phyloP scores from a whole-genome alignment of 805 yeast genomes.

The Saccharomyces mikatae region DNA sequence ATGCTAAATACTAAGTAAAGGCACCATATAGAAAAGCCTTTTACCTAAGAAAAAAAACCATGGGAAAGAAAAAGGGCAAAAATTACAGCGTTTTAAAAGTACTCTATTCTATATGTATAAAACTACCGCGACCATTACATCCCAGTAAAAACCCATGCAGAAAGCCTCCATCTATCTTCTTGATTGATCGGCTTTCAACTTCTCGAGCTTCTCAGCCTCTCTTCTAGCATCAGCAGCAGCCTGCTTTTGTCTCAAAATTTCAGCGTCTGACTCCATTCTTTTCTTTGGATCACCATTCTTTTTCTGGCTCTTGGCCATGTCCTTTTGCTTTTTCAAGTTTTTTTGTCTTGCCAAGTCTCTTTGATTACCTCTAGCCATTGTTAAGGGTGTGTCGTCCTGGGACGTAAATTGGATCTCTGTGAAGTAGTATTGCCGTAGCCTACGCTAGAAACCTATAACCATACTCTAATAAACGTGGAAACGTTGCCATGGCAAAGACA shows the following conservation, averaged over 20 bases:
- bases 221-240: constrained; percentile 39
- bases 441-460: neutral
- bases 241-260: constrained; percentile 81
- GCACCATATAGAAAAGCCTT: neutral
- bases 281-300: constrained; percentile 78
- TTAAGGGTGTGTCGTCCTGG: neutral
- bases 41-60: neutral
- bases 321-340: constrained; percentile 72
- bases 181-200: constrained; percentile 12
- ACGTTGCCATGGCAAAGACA: neutral
- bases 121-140: neutral
- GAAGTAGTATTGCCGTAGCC: neutral
- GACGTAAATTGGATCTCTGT: neutral
- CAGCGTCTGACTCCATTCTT: constrained; percentile 85
- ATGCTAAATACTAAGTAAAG: neutral
- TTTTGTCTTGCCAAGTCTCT: constrained; percentile 89
- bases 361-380: constrained; percentile 94
- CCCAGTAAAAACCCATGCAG: neutral
- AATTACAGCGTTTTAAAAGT: neutral
- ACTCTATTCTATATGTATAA: neutral
- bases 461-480: neutral
- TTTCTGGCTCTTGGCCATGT: constrained; percentile 48
- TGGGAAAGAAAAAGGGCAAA: neutral
- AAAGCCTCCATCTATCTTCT: constrained; percentile 4
- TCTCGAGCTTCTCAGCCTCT: constrained; percentile 26